Evolutionary conservation across 495 filamentous ascomycete genomes (phyloP).

Genomic region (Cairneyella variabilis): DNA sequence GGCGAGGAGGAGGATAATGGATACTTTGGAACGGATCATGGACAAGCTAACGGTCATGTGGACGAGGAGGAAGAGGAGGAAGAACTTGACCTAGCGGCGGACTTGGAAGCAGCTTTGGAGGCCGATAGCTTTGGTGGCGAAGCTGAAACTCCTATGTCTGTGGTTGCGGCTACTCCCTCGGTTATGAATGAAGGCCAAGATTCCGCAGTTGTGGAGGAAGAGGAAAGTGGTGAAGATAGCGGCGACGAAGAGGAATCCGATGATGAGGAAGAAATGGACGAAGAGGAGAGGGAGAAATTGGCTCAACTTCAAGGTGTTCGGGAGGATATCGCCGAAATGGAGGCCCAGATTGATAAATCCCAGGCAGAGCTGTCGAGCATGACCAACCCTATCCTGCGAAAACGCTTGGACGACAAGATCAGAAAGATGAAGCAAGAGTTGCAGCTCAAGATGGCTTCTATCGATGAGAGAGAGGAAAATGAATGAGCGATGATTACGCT

Average conservation of each 20-base stretch:
- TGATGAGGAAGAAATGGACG: constrained; percentile 44
- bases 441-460: constrained; percentile 51
- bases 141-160: constrained; percentile 17
- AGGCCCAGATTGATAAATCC: constrained; percentile 36
- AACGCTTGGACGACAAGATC: constrained; percentile 49
- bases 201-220: constrained; percentile 30
- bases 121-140: constrained; percentile 28
- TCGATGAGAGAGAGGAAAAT: constrained; percentile 45
- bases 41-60: neutral
- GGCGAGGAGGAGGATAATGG: constrained; percentile 34
- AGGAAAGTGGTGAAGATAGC: constrained; percentile 40
- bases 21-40: constrained; percentile 25
- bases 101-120: constrained; percentile 39
- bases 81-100: constrained; percentile 15
- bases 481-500: neutral
- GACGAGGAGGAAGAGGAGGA: constrained; percentile 16
- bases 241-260: constrained; percentile 44
- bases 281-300: constrained; percentile 39
- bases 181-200: constrained; percentile 4
- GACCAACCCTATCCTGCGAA: constrained; percentile 45
- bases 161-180: constrained; percentile 14
- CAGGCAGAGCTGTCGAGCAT: constrained; percentile 35
- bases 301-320: constrained; percentile 44
- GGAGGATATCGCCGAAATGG: constrained; percentile 53
- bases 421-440: constrained; percentile 52